These are phyloP conservation scores for Nannochloris sp. DNA, from an alignment of 139 green algal species.

Conservation along the genomic window DNA sequence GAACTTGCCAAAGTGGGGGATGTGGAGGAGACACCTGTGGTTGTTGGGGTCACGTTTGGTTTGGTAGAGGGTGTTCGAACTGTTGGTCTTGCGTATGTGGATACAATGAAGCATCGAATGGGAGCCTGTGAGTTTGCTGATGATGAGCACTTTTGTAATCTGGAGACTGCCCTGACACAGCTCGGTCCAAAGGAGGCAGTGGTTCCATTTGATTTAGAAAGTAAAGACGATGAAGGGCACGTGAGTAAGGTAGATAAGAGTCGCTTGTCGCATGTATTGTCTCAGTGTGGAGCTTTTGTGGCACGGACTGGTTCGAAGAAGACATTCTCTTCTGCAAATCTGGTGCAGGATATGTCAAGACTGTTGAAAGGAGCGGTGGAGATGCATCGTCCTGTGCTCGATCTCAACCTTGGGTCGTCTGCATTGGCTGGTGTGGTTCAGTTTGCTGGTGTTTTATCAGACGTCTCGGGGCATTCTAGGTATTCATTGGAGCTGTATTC, in stretches of 20 bases:
- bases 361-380: conserved; percentile 49
- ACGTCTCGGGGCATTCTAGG: conserved; percentile 41
- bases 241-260: conserved; percentile 12
- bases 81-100: conserved; percentile 71
- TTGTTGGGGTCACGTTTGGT: conserved; percentile 40
- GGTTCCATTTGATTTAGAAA: conserved; percentile 38
- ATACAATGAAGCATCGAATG: conserved; percentile 47
- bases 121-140: conserved; percentile 68
- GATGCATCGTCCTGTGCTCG: conserved; percentile 59
- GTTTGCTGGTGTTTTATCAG: conserved; percentile 52
- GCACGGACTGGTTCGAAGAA: conserved; percentile 30
- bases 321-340: conserved; percentile 57
- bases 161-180: conserved; percentile 77
- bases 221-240: neutral
- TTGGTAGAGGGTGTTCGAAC: conserved; percentile 26
- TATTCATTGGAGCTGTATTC: conserved; percentile 49
- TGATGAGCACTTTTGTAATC: conserved; percentile 71
- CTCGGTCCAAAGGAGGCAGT: conserved; percentile 73
- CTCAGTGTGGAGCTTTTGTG: conserved; percentile 56
- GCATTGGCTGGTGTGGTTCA: conserved; percentile 58
- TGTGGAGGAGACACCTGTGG: conserved; percentile 54
- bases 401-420: conserved; percentile 40
- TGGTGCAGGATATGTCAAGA: conserved; percentile 52
- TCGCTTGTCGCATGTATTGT: conserved; percentile 49
- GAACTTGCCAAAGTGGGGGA: conserved; percentile 63